Evolutionary conservation across 2,329 filamentous ascomycete species (phyloP), one percentile per base, ranked within the genome.

Genomic region (Colletotrichum sp.): DNA sequence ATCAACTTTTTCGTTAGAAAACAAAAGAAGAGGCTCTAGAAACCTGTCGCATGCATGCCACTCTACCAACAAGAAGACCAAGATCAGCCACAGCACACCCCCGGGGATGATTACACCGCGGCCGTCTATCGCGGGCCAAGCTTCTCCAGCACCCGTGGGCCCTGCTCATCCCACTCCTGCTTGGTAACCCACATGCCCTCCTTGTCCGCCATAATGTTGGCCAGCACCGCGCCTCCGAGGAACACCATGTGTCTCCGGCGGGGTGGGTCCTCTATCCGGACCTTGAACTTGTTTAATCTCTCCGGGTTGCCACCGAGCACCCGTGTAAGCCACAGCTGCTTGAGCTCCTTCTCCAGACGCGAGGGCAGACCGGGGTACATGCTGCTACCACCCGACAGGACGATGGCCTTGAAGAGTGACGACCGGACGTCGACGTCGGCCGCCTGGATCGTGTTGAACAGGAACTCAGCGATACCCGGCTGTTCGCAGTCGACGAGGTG

Each of bases 231-330:
- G 80, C 97, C 97, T 74, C 97, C 97, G 72, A 99, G 87, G 90
- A 99, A 98, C n/a, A 99, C 97, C 96, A 99, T 98, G 89, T 99
- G 97, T 86, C 96, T 91, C 88, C 97, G 92, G 87, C 97, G 92
- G 39, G 97, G 97, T 68, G 97, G 97, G 85, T 99, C 97, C 86
- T 99, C 97, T 89, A 99, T 98, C 85, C 97, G 93, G 79, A 99
- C 96, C 92, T 98, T 99, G 91, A 99, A 99, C 93, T 98, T 99
- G 93, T 92, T 95, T 82, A 99, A 86, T 79, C 97, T 92, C 87
- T 98, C 96, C 1, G 97, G 96, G 86, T 99, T 96, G 75, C 96
- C 96, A 75, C 93, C 91, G 80, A 99, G 88, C 59, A 98, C 96
- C 79, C 94, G 93, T 71, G 96, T 98, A 79, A 99, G 91, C 97